Base-by-base conservation (phyloP, 2,329 filamentous ascomycete species). In the Zarea fungicola region DNA sequence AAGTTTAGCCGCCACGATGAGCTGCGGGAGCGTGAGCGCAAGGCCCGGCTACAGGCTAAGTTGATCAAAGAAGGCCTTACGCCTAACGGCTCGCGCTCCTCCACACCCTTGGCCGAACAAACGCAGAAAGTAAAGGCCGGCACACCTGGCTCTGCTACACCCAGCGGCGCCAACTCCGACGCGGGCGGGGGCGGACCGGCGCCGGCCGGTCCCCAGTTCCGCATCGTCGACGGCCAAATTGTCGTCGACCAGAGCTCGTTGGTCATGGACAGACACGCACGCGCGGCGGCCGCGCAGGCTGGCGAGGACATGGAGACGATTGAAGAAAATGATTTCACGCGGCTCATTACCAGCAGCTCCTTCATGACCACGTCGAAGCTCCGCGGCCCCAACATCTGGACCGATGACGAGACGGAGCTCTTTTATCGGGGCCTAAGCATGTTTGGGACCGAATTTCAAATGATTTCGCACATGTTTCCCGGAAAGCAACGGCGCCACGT, bases 361-460 rank as follows among this genome's bases (percentile, higher is more conserved):
- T 89, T 83, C 66, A 74, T 79, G 62, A 74, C 73, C 57, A 70
- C 70, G 21, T 72, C 84, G 60, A 84, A 87, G 61, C 68, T 81
- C 60, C 69, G 78, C 65, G 80, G 82, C 49, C 73, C 78, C 22
- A 81, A 85, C 55, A 73, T 78, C 26, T 95, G 89, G 89, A 80
- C 75, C 42, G 74, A 79, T n/a, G 77, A 80, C 11, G 79, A 84
- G 52, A 92, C 85, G 4, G 83, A 87, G 48, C 73, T 80, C 37
- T 93, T 93, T 68, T 93, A 90, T 70, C 77, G 83, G 23, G 84
- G 81, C 1, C 73, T 95, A 2, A 70, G 75, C 50, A 86, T 85
- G 75, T 91, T 89, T 60, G 89, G 89, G 49, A 92, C 87, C 2
- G 87, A 92, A 62, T 95, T 93, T 61, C 78, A 84, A 62, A 87